Base-by-base conservation (phyloP, 1,284 basidiomycete genomes). In the Wallemia ichthyophaga region DNA sequence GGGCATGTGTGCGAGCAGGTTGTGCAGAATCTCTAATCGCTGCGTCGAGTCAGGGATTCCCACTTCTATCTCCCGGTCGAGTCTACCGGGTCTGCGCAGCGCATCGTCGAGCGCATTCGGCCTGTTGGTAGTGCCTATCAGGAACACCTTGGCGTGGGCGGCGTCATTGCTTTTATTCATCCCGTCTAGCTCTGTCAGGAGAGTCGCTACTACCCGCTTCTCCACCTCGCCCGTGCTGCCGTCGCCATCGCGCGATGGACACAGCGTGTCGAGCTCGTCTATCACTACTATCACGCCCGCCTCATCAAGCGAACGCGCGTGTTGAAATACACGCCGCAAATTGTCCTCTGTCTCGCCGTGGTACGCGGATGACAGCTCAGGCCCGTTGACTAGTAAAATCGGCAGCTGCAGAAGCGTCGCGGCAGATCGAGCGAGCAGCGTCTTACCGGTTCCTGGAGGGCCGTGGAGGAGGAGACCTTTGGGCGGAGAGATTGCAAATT, bases 61-160 rank as follows among this genome's bases (percentile, higher is more conserved):
- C 64, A 98, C 91, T 69, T 99, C 94, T 54, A 99, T 86, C 70
- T 98, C 94, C 62, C 87, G 75, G 69, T 99, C 94, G 65, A 99
- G 92, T 62, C 94, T 74, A 1, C 94, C 94, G 1, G 94, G 94
- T 28, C 94, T 74, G 58, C 94, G 74, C 53, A 99, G 72, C 0
- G 94, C 94, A 27, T 91, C 92, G 69, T 99, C 94, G 61, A 99
- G 87, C 2, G 89, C 85, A 68, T 98, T 96, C 1, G 89, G 92
- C 31, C 94, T 75, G 69, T 99, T 98, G 1, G 94, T 98, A 0
- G 94, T 94, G 1, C 87, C 94, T 62, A 99, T 85, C 23, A 99
- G 86, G 1, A 98, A 83, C 2, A 98, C 86, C 60, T 82, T 79
- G 26, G 68, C 71, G n/a, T 5, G 5, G 37, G 11, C 5, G 1